Base-by-base conservation (phyloP, 805 yeast genomes). In the Cyberlindnera maclurae region DNA sequence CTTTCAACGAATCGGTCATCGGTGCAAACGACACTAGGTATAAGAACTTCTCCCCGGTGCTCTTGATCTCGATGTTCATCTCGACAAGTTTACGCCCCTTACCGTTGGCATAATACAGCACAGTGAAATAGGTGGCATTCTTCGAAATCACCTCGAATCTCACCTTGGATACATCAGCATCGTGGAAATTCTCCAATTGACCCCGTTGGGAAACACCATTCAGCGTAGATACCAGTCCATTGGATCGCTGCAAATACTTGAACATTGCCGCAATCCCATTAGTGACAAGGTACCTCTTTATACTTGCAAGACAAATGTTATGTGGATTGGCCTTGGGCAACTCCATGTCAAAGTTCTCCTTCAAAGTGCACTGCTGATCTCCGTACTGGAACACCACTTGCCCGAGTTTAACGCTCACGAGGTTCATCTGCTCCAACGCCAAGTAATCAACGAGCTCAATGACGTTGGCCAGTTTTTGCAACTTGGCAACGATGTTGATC, bases 311-410 rank as follows among this genome's bases (percentile, higher is more conserved):
- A 26, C 54, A 55, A 3, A 52, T 13, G 13, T 44, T 46, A 33
- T 55, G 59, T 11, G 57, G 58, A 29, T 55, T 55, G 0, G 42
- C 16, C 5, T 40, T 35, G 7, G 51, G 54, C 15, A 55, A 29
- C 27, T 53, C 57, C 36, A 55, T 41, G 4, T 48, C 41, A 15
- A 46, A 37, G 31, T 41, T 43, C n/a, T 48, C 51, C 31, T 45
- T 50, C 34, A 51, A 30, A 6, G 52, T 48, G 34, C 56, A 50
- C 5, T 44, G 31, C 26, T 49, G 46, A 18, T 44, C 47, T 5
- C 50, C 52, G 37, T 55, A 55, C 15, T 50, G 48, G 42, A 55
- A 55, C 11, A 47, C 45, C 16, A 54, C 47, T 28, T 54, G 50
- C 24, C 52, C 57, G 3, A 54, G 36, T 29, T 45, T 52, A 2